Evolutionary conservation across 345 rosid species (phyloP).

Genomic region (Heritiera littoralis): DNA sequence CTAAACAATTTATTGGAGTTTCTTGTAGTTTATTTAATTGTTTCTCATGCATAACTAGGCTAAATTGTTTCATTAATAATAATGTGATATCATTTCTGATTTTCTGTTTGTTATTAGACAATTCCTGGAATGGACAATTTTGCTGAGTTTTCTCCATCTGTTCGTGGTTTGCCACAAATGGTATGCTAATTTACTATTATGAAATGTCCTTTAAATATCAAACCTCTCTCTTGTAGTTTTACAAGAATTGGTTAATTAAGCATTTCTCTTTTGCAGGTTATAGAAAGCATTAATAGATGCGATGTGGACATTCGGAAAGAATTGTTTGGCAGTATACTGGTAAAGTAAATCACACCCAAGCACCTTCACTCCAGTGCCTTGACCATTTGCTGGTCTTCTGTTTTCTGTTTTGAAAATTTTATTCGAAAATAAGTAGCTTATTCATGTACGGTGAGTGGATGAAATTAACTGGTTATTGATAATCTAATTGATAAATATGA

Average conservation of each 20-base stretch:
- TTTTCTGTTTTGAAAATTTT: neutral
- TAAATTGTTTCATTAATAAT: neutral
- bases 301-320: conserved; percentile 97
- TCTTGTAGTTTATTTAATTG: neutral
- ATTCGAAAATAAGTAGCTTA: neutral
- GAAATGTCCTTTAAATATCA: neutral
- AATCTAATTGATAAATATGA: neutral
- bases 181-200: too few species aligned
- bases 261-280: conserved; percentile 54
- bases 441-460: conserved; percentile 2
- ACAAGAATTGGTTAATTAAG: conserved; percentile 2
- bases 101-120: too few species aligned
- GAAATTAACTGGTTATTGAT: neutral
- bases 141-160: too few species aligned
- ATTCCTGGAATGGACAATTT: too few species aligned
- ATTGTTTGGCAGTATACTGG: conserved; percentile 89
- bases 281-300: conserved; percentile 91
- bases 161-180: too few species aligned
- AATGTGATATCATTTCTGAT: neutral
- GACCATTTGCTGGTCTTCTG: neutral
- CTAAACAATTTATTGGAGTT: neutral
- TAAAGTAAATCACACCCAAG: conserved; percentile 31
- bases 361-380: neutral
- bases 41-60: neutral
- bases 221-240: neutral